Evolutionary conservation across 768 basidiomycete species (phyloP).

Genomic region (Suillus hirtellus): DNA sequence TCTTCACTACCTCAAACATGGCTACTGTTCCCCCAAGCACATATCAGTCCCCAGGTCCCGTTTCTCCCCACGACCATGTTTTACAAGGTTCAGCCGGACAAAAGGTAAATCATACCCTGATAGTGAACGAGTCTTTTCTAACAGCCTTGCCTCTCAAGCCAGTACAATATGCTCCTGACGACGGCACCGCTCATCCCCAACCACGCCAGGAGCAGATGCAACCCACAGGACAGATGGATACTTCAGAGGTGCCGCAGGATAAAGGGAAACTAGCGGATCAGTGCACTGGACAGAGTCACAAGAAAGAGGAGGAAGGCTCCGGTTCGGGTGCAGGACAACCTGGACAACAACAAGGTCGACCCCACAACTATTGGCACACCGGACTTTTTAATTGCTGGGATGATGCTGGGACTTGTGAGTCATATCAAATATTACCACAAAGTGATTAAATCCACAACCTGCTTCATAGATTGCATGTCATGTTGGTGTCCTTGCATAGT

Average conservation of each 20-base stretch:
- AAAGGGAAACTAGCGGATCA: not conserved
- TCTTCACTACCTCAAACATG: not conserved
- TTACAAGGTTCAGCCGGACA: not conserved
- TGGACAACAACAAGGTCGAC: not conserved
- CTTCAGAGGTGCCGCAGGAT: not conserved
- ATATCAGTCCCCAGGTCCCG: not conserved
- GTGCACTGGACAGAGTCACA: not conserved
- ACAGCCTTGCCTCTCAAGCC: not conserved
- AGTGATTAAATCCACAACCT: not conserved
- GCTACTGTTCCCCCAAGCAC: not conserved
- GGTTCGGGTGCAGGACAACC: not conserved
- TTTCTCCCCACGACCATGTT: not conserved
- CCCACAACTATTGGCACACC: conserved; percentile 1
- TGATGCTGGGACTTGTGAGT: conserved; percentile 10
- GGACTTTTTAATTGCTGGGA: conserved; percentile 8
- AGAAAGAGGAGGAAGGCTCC: not conserved
- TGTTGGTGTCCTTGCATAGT: conserved; percentile 41
- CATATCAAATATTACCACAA: not conserved
- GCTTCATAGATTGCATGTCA: conserved; percentile 18
- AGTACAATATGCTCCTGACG: not conserved
- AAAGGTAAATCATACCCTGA: not conserved
- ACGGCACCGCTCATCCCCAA: not conserved
- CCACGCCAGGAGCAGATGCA: conserved; percentile 4
- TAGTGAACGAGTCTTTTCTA: not conserved
- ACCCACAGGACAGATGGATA: not conserved